Evolutionary conservation across 2,329 filamentous ascomycete genomes (phyloP).

Genomic region (Elsinoe arachidis): DNA sequence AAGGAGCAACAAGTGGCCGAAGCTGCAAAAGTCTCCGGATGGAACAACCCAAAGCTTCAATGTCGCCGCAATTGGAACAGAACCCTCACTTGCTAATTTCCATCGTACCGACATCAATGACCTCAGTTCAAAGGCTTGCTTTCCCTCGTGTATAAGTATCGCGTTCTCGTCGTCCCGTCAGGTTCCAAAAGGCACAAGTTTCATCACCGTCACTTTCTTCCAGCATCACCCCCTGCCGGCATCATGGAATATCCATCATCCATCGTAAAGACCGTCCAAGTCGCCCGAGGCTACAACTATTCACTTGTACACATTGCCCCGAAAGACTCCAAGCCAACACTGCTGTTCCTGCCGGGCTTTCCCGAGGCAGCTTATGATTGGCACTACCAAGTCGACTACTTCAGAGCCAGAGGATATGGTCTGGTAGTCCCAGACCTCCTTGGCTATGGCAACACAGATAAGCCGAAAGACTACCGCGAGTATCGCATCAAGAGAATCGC

Average conservation of each 20-base stretch:
- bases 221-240: not conserved
- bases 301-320: not conserved
- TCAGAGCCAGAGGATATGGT: conserved; percentile 34
- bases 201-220: too few relatives aligned
- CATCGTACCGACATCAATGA: not conserved
- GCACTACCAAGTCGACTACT: conserved; percentile 32
- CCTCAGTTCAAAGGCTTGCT: too few relatives aligned
- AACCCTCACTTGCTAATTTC: not conserved
- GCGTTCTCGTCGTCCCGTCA: too few relatives aligned
- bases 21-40: not conserved
- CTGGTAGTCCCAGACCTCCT: conserved; percentile 33
- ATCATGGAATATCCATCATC: conserved; percentile 8
- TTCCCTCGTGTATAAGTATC: too few relatives aligned
- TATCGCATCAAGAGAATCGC: conserved; percentile 34
- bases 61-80: not conserved
- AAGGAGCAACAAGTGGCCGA: not conserved
- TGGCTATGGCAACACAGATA: conserved; percentile 33
- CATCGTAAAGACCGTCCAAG: not conserved
- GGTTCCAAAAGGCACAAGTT: too few relatives aligned
- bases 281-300: conserved; percentile 4
- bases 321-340: conserved; percentile 20
- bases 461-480: conserved; percentile 30
- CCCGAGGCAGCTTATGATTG: conserved; percentile 41
- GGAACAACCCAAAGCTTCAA: not conserved
- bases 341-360: conserved; percentile 42